Evolutionary conservation across 1,139 yeast genomes (phyloP), one percentile per base, ranked within the genome.

Genomic region (Yamadazyma dendronema): DNA sequence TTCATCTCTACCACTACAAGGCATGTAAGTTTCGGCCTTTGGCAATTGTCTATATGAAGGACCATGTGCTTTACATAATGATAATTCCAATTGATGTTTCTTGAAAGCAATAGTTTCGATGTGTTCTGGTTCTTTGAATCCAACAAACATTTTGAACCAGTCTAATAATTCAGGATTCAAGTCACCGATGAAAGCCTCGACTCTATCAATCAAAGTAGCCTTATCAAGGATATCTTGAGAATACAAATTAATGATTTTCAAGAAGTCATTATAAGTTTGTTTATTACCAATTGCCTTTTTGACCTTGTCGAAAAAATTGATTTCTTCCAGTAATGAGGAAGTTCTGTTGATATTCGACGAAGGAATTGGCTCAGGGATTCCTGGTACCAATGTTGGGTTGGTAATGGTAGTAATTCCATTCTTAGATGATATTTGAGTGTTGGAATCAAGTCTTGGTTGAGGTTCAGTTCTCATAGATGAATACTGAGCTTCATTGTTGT

Each of bases 1-100:
- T 55, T 90, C 97, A 61, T 94, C 99, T 50, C 98, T 79, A 17
- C 98, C 98, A 8, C 96, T 87, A 55, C 97, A 90, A 14, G 97
- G 97, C 96, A 90, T 89, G 55, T 81, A 86, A 0, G 96, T 88
- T 58, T 92, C 97, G 1, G 94, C 80, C 54, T 92, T 92, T 21
- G 99, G 99, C 37, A 94, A 72, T 52, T 86, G 80, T 54, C 97
- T 79, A 61, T 92, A 92, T 27, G 96, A 86, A 12, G 97, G 97
- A 4, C 98, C 98, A 54, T 81, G 83, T 3, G 90, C 86, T 56
- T 83, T 79, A 64, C 97, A 92, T 49, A 87, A 72, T 23, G 92
- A 81, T 42, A 92, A 74, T 54, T 92, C 97, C 44, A 94, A 70
- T 51, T 85, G 89, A 56, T 89, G 97, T 61, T 90, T 89, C 57